Evolutionary conservation across 1,284 basidiomycete genomes (phyloP), one percentile per base, ranked within the genome.

Genomic region (Anthracocystis panici-leucophaei): DNA sequence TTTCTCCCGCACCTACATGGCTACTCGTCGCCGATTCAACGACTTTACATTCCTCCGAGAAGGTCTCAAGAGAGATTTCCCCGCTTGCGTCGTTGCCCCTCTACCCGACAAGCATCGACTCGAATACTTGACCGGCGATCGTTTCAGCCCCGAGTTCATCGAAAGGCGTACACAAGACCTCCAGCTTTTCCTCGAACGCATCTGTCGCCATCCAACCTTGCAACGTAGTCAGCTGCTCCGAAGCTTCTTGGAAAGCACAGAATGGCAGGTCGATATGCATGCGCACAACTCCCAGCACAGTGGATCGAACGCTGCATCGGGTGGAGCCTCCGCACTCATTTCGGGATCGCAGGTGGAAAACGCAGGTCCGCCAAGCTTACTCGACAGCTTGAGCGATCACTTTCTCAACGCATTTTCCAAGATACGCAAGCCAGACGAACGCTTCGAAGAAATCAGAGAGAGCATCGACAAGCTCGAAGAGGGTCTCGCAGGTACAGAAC

Each of bases 31-130:
- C 68, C 90, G 96, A 27, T 99, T 97, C 87, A 93, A 96, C 82
- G 97, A 99, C 87, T 99, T 99, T 86, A 92, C 93, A 40, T 99
- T 99, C 85, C 88, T 99, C 40, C 89, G 93, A 69, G 91, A 97
- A 55, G 90, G 97, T 81, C 90, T 99, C 35, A 89, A 90, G 21
- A 91, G 91, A 86, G 92, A 95, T 86, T 99, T 98, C 83, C 95
- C 95, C 3, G 97, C 96, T 61, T 96, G 94, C 81, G 93, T 99
- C 21, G 93, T 99, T 0, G 95, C 96, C 25, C 93, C 94, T 7
- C 88, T 99, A 54, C 97, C 96, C 5, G 95, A 95, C 86, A 99
- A 99, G 87, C 96, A 98, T 84, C 89, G 97, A 60, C 94, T 97
- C 75, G 66, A 64, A 35, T 99, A 99, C 85, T 90, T 99, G 66